phyloP scores from a whole-genome alignment of 106 monocot genomes.

The Dioscorea alata region DNA sequence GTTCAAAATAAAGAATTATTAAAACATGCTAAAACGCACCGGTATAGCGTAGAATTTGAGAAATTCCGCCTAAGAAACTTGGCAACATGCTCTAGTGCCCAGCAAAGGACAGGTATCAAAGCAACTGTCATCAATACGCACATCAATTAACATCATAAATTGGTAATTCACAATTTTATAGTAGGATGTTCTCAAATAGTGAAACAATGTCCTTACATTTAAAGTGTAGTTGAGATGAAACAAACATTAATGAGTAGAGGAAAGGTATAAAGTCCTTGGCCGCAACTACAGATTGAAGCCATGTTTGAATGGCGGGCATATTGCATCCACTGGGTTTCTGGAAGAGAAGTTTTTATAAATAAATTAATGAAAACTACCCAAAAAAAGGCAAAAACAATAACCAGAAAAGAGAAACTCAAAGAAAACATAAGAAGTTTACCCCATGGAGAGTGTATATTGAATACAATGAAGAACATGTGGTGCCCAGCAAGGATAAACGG shows the following conservation, averaged over 20 bases:
- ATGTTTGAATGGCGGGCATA: slow-evolving; percentile 43
- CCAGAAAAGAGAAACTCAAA: neutral
- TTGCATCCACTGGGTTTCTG: slow-evolving; percentile 89
- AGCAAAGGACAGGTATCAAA: slow-evolving; percentile 74
- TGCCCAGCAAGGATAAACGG: slow-evolving; percentile 64
- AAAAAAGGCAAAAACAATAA: neutral
- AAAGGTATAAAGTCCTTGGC: slow-evolving; percentile 80
- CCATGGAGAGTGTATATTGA: slow-evolving; percentile 58
- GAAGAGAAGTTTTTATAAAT: slow-evolving; percentile 9
- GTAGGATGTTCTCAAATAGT: neutral
- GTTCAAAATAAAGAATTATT: too few species aligned
- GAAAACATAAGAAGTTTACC: slow-evolving; percentile 28
- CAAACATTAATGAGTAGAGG: slow-evolving; percentile 61
- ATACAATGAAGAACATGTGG: slow-evolving; percentile 58
- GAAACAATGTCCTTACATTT: slow-evolving; percentile 52
- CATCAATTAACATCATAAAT: neutral
- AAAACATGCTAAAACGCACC: slow-evolving; percentile 22
- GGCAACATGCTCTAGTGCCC: slow-evolving; percentile 62
- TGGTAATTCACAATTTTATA: neutral
- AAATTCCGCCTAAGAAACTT: slow-evolving; percentile 73
- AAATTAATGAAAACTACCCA: neutral
- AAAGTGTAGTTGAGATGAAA: slow-evolving; percentile 56
- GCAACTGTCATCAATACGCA: slow-evolving; percentile 45
- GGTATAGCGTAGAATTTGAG: slow-evolving; percentile 51
- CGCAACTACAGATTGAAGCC: slow-evolving; percentile 62